Evolutionary conservation across 495 filamentous ascomycete species (phyloP).

Genomic region (Astrocystis sublimbata): DNA sequence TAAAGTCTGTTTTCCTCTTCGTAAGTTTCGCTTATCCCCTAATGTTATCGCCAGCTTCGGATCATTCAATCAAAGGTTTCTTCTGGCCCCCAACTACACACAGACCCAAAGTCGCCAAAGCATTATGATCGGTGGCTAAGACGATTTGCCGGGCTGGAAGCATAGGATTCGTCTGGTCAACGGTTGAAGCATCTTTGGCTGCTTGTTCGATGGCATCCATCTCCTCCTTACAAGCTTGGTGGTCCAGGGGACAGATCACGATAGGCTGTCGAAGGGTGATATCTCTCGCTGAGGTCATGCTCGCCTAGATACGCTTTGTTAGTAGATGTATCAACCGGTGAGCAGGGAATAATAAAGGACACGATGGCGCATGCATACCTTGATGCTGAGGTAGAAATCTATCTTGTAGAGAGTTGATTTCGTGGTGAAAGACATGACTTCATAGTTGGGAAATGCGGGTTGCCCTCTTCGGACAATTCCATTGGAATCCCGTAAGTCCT

Average conservation of each 20-base stretch:
- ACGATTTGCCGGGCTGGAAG: conserved; percentile 82
- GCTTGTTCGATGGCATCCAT: conserved; percentile 97
- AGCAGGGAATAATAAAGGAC: background rate
- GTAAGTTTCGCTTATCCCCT: background rate
- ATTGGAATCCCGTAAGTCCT: conserved; percentile 84
- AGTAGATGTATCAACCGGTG: conserved; percentile 17
- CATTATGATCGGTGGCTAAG: conserved; percentile 70
- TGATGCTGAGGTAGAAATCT: conserved; percentile 92
- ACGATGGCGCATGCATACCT: conserved; percentile 56
- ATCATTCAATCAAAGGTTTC: conserved; percentile 88
- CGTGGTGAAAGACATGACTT: conserved; percentile 88
- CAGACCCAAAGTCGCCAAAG: conserved; percentile 74
- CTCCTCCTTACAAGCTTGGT: conserved; percentile 94
- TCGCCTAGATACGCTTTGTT: conserved; percentile 60
- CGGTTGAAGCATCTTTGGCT: conserved; percentile 83
- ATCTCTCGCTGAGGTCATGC: conserved; percentile 86
- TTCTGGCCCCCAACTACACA: conserved; percentile 83
- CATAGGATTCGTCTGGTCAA: conserved; percentile 87
- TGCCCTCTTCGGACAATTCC: conserved; percentile 85
- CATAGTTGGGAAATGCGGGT: conserved; percentile 84
- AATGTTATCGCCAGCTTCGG: background rate
- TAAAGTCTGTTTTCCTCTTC: background rate
- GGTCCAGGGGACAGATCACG: conserved; percentile 92
- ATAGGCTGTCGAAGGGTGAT: conserved; percentile 91
- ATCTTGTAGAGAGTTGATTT: conserved; percentile 95